Percentiles rank a stretch among this genome's conserved stretches.
These are phyloP conservation scores for Rhynchospora tenuis DNA, from an alignment of 176 grass and related monocot species.

Conservation along the genomic window DNA sequence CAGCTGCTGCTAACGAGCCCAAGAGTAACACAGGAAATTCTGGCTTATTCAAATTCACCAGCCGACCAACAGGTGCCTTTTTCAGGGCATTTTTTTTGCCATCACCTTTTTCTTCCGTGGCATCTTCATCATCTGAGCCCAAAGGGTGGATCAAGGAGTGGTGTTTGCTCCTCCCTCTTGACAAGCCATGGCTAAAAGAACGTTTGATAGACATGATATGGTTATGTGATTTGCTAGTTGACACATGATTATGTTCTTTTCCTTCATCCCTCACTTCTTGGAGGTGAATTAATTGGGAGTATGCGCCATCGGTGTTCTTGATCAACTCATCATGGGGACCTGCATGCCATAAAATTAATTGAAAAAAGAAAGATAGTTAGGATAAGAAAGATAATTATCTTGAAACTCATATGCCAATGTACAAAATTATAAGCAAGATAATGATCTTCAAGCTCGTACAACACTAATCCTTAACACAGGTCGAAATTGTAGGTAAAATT, in stretches of 20 bases:
- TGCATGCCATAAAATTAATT: constrained; percentile 27
- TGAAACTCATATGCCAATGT: too few species aligned
- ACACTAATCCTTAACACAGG: not conserved
- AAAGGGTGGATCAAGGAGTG: constrained; percentile 41
- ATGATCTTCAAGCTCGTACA: not conserved
- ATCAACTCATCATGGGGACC: constrained; percentile 67
- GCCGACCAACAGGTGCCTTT: constrained; percentile 46
- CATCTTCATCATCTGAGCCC: constrained; percentile 3
- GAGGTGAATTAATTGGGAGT: constrained; percentile 57
- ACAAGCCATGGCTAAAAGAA: constrained; percentile 47
- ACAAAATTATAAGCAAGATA: too few species aligned
- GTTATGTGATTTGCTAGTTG: constrained; percentile 46
- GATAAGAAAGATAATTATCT: not conserved
- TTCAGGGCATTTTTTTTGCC: constrained; percentile 9
- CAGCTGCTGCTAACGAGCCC: constrained; percentile 56
- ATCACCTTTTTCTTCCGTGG: not conserved
- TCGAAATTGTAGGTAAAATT: not conserved
- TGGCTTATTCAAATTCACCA: constrained; percentile 72
- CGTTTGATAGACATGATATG: constrained; percentile 48
- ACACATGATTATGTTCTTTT: constrained; percentile 19
- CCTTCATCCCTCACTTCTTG: constrained; percentile 38
- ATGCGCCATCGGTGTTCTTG: constrained; percentile 58
- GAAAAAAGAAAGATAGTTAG: not conserved
- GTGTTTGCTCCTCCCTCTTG: constrained; percentile 37
- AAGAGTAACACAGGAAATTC: constrained; percentile 64